These are phyloP conservation scores for Dactylellina haptotyla DNA, from an alignment of 2,329 filamentous ascomycete species.

Conservation along the genomic window DNA sequence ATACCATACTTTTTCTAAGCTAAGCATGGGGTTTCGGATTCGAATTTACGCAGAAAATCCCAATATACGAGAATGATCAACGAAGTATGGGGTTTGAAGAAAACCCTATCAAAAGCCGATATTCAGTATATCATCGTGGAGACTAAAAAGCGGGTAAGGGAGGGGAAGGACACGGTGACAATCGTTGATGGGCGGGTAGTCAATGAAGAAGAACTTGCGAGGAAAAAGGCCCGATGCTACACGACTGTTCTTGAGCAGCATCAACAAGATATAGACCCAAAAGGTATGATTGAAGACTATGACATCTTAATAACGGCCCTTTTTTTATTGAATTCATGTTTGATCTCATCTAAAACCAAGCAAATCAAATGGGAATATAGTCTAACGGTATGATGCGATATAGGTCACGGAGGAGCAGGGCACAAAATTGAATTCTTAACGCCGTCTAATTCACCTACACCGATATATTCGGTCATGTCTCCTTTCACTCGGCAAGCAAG, in stretches of 20 bases:
- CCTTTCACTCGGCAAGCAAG: too few species aligned
- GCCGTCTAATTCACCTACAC: too few species aligned
- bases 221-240: background rate
- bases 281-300: too few species aligned
- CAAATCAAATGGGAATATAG: too few species aligned
- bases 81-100: constrained; percentile 12
- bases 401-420: too few species aligned
- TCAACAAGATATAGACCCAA: background rate
- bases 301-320: too few species aligned
- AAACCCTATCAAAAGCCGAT: background rate
- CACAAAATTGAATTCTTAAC: too few species aligned
- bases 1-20: background rate
- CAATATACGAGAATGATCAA: constrained; percentile 8
- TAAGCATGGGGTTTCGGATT: too few species aligned
- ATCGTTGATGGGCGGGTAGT: background rate
- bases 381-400: too few species aligned
- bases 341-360: too few species aligned
- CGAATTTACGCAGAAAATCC: background rate
- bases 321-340: too few species aligned
- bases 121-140: background rate
- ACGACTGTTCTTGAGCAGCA: background rate
- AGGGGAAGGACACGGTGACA: constrained; percentile 3
- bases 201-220: background rate
- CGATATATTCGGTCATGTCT: too few species aligned
- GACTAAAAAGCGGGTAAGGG: background rate